Conservation (phyloP, 1,284 basidiomycete species). For the Caloboletus firmus region DNA sequence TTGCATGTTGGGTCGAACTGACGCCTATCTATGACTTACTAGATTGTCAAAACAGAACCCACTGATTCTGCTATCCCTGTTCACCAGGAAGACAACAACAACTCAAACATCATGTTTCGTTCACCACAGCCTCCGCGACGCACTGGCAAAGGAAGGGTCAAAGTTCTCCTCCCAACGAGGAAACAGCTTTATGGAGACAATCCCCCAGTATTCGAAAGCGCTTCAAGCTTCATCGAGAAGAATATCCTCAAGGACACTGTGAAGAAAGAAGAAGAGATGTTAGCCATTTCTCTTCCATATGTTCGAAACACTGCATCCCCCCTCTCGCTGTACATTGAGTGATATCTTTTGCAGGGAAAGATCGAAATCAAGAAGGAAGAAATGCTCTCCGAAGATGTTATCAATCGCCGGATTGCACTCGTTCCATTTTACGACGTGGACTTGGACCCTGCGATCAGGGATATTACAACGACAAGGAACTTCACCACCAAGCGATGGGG, state of each 20-base stretch:
- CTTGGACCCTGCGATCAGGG: slow-evolving; percentile 16
- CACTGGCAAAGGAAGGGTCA: background rate
- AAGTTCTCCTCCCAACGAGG: slow-evolving; percentile 17
- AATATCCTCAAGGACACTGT: background rate
- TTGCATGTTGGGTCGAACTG: background rate
- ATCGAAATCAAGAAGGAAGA: slow-evolving; percentile 23
- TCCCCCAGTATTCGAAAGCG: slow-evolving; percentile 12
- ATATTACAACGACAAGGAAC: slow-evolving; percentile 25
- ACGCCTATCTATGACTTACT: background rate
- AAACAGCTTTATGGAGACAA: slow-evolving; percentile 11
- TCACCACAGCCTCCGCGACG: background rate
- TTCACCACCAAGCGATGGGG: slow-evolving; percentile 38
- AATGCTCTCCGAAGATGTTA: slow-evolving; percentile 25
- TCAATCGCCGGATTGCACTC: slow-evolving; percentile 9
- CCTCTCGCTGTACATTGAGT: background rate
- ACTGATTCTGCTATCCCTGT: background rate
- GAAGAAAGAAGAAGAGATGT: slow-evolving; percentile 16
- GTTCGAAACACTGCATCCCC: background rate
- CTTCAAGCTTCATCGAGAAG: slow-evolving; percentile 8
- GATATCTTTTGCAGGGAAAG: slow-evolving; percentile 1
- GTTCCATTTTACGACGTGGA: slow-evolving; percentile 7
- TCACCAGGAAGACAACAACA: background rate
- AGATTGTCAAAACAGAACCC: slow-evolving; percentile 18
- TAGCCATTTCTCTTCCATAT: background rate
- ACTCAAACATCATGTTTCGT: background rate